Evolutionary conservation across 768 basidiomycete genomes (phyloP).

Genomic region (Sporobolomyces phaffii): DNA sequence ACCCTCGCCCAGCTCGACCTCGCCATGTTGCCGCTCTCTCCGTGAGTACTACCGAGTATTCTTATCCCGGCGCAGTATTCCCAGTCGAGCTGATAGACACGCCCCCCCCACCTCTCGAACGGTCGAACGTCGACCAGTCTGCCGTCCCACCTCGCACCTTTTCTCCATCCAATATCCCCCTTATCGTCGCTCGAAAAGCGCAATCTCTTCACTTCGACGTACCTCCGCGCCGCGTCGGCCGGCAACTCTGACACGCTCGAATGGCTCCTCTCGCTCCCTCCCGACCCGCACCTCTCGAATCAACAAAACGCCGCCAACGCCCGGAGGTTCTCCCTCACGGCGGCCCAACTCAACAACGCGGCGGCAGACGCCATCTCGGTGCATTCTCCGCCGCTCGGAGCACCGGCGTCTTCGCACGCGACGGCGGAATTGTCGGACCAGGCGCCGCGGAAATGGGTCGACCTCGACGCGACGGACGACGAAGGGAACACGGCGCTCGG

Average conservation of each 20-base stretch:
- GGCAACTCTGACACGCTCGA: slow-evolving; percentile 41
- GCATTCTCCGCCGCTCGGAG: not conserved
- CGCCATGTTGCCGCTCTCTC: not conserved
- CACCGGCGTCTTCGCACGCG: too few relatives aligned
- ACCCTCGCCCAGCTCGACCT: slow-evolving; percentile 3
- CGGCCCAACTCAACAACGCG: slow-evolving; percentile 3
- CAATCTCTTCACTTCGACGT: slow-evolving; percentile 24
- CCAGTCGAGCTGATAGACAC: too few relatives aligned
- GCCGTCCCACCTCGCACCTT: slow-evolving; percentile 29
- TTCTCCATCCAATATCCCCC: slow-evolving; percentile 22
- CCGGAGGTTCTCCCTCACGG: slow-evolving; percentile 22
- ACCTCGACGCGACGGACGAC: slow-evolving; percentile 36
- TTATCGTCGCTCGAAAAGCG: slow-evolving; percentile 25
- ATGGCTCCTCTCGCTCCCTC: slow-evolving; percentile 39
- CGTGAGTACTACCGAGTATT: not conserved
- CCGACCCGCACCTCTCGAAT: slow-evolving; percentile 1
- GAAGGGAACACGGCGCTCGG: slow-evolving; percentile 40
- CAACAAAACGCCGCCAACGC: slow-evolving; percentile 13
- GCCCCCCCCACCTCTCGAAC: too few relatives aligned
- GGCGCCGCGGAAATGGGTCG: slow-evolving; percentile 33
- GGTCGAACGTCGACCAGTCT: not conserved
- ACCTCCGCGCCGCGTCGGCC: slow-evolving; percentile 27
- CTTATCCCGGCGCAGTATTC: too few relatives aligned
- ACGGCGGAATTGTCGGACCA: slow-evolving; percentile 16
- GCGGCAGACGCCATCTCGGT: not conserved